phyloP scores from a whole-genome alignment of 257 asterid species.

The Solanum pimpinellifolium region DNA sequence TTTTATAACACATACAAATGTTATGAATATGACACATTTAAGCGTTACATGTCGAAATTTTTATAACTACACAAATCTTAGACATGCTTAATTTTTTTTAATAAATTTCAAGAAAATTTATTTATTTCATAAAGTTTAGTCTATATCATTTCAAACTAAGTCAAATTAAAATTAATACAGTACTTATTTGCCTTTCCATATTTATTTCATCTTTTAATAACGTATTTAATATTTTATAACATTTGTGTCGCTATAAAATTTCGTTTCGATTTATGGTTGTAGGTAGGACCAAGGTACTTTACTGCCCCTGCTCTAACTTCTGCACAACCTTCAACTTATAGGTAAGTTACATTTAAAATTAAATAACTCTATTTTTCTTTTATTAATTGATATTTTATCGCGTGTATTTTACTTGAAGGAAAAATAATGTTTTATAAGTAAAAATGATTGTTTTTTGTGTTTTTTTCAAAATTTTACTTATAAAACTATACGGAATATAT shows the following conservation, averaged over 20 bases:
- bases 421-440: too few species aligned
- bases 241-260: background rate
- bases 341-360: background rate
- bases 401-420: background rate
- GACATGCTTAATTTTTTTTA: background rate
- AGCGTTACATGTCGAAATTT: background rate
- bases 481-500: background rate
- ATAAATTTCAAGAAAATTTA: background rate
- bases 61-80: background rate
- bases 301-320: conserved; percentile 19
- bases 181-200: background rate
- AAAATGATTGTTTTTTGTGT: background rate
- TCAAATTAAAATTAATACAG: too few species aligned
- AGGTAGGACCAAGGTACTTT: conserved; percentile 24
- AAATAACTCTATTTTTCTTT: background rate
- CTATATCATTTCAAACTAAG: background rate
- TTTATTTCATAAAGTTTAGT: background rate
- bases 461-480: background rate
- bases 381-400: background rate
- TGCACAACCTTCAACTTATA: background rate
- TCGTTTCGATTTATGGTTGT: background rate
- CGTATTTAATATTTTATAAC: background rate
- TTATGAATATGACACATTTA: background rate
- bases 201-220: background rate
- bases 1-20: background rate